phyloP scores from a whole-genome alignment of 2,329 filamentous ascomycete species.

The Cytospora paraplurivora region DNA sequence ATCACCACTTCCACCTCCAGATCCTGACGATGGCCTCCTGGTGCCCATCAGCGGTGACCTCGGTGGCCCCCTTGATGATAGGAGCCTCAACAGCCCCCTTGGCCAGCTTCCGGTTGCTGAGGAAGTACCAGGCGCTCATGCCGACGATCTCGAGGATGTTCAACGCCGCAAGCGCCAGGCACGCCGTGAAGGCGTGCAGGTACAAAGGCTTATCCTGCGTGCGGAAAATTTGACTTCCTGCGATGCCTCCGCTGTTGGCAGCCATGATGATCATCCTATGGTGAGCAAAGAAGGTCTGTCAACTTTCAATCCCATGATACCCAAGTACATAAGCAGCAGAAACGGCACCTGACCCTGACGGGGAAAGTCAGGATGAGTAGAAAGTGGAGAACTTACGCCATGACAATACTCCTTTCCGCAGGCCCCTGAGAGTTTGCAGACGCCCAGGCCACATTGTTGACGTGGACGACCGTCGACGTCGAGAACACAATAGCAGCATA shows the following conservation, averaged over 20 bases:
- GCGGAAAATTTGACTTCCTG: constrained; percentile 62
- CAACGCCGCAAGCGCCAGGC: constrained; percentile 31
- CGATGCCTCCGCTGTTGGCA: constrained; percentile 63
- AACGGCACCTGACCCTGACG: neutral
- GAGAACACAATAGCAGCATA: constrained; percentile 60
- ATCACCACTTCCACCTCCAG: constrained; percentile 35
- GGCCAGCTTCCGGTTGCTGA: constrained; percentile 32
- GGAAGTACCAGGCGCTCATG: constrained; percentile 32
- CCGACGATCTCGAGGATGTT: constrained; percentile 30
- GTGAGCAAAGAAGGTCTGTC: constrained; percentile 2
- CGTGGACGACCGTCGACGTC: constrained; percentile 56
- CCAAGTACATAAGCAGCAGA: neutral
- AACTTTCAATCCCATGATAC: neutral
- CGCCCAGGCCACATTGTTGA: constrained; percentile 63
- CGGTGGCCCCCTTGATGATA: constrained; percentile 26
- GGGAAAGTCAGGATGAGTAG: neutral
- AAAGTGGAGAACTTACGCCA: constrained; percentile 51
- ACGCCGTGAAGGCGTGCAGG: constrained; percentile 34
- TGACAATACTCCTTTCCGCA: constrained; percentile 59
- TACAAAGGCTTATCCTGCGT: constrained; percentile 53
- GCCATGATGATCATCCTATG: constrained; percentile 56
- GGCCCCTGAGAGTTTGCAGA: constrained; percentile 58
- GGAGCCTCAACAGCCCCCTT: constrained; percentile 26
- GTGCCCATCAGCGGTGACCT: constrained; percentile 29
- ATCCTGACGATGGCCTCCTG: constrained; percentile 31